Base-by-base conservation (phyloP, 768 basidiomycete species). In the Boletus fagicola region DNA sequence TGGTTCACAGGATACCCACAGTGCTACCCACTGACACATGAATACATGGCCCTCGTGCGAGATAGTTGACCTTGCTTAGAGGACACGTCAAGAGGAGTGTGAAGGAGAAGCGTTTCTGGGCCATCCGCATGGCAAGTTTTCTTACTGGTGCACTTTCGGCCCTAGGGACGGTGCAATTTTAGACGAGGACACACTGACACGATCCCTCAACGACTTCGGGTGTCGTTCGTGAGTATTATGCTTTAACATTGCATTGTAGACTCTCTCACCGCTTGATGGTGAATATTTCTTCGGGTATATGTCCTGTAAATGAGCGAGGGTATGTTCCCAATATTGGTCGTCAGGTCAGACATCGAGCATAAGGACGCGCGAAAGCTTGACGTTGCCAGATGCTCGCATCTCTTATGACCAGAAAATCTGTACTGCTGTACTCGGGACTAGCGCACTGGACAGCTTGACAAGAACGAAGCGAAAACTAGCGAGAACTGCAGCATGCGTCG, bases 241-340 rank as follows among this genome's bases (percentile, higher is more conserved):
- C 58, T 60, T 64, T 59, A 59, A 48, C 62, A 64, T 57, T 64
- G 20, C 15, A 18, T 7, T 40, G 45, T 46, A 20, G 30, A 48
- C 46, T 51, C 58, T 70, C 57, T 59, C 68, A 65, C 60, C 63
- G 58, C 56, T 54, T 66, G 56, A 38, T 40, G 33, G 43, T 49
- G 51, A 44, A 49, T 10, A 47, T 49, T 58, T 40, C 54, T 44
- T 63, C 31, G 53, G 44, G 35, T 7, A 54, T 55, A 33, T 38
- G 40, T 30, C 30, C 24, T 30, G 24, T 24, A 28, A 39, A n/a
- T 26, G 36, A 53, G 24, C 18, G 26, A 46, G 38, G 31, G 33
- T 8, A 49, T 46, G 40, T 49, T 40, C 38, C 31, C 40, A 12
- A 36, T 28, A 39, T 22, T 38, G 20, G 44, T 51, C 33, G 39